Percentiles rank a stretch among this genome's conserved stretches.
These are phyloP conservation scores for Yamadazyma laniorum DNA, from an alignment of 805 yeast genomes.

Conservation along the genomic window DNA sequence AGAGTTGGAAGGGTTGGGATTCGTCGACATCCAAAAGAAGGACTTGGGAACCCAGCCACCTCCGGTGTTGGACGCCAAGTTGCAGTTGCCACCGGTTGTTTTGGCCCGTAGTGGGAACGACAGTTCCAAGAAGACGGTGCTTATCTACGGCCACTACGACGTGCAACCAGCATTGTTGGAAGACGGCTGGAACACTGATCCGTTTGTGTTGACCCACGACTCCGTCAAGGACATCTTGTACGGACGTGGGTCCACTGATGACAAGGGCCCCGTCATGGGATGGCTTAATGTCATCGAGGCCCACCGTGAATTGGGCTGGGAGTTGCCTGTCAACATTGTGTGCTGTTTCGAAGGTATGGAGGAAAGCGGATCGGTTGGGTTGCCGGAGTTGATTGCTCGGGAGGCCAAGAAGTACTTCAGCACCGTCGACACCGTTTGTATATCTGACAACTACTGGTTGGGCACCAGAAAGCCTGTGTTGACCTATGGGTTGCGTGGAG, in stretches of 20 bases:
- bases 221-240: conserved; percentile 66
- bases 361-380: conserved; percentile 92
- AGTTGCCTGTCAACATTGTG: conserved; percentile 88
- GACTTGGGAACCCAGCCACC: conserved; percentile 90
- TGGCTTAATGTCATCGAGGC: conserved; percentile 95
- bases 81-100: conserved; percentile 92
- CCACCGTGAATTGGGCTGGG: conserved; percentile 77
- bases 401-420: conserved; percentile 83
- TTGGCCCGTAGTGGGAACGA: conserved; percentile 83
- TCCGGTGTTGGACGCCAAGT: conserved; percentile 65
- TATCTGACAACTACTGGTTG: conserved; percentile 97
- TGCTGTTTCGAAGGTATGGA: conserved; percentile 99
- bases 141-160: conserved; percentile 96
- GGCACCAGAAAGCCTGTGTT: conserved; percentile 96
- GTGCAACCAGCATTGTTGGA: conserved; percentile 93
- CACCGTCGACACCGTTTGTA: conserved; percentile 90
- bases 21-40: conserved; percentile 75
- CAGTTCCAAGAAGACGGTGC: conserved; percentile 79
- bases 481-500: conserved; percentile 97
- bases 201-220: conserved; percentile 65
- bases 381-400: conserved; percentile 74
- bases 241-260: conserved; percentile 97
- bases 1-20: conserved; percentile 73
- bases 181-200: conserved; percentile 96
- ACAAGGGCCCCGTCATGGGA: conserved; percentile 96